phyloP scores from a whole-genome alignment of 164 flowering plant species.

The Kingdonia uniflora region DNA sequence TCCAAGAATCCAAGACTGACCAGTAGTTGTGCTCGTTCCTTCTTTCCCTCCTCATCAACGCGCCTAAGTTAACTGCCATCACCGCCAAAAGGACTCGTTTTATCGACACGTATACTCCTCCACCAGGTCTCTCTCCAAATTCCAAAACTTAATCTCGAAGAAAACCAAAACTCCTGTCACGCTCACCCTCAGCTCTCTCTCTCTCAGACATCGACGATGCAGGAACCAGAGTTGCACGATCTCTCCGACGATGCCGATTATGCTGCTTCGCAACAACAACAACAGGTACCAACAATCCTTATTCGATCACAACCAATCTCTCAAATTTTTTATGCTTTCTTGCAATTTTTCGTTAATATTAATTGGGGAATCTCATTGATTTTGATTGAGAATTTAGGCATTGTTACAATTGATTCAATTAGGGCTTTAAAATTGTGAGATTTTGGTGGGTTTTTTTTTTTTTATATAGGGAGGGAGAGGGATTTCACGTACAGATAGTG shows the following conservation, averaged over 20 bases:
- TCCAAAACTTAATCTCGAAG: constrained; percentile 16
- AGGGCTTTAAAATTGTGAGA: not conserved
- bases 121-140: constrained; percentile 8
- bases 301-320: too few relatives aligned
- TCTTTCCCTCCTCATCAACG: not conserved
- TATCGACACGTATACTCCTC: too few relatives aligned
- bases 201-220: constrained; percentile 32
- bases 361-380: too few relatives aligned
- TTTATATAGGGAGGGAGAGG: constrained; percentile 21
- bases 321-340: too few relatives aligned
- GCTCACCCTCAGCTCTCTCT: not conserved
- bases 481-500: constrained; percentile 38
- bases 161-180: constrained; percentile 5
- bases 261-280: constrained; percentile 73
- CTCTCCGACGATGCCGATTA: constrained; percentile 96
- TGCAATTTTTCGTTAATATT: too few relatives aligned
- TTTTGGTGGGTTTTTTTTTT: not conserved
- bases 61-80: not conserved
- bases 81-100: not conserved
- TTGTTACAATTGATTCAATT: too few relatives aligned
- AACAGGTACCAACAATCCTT: constrained; percentile 19
- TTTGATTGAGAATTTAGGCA: too few relatives aligned
- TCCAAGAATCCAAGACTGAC: too few relatives aligned
- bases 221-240: constrained; percentile 71
- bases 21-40: too few relatives aligned